These are phyloP conservation scores for Dimocarpus longan DNA, from an alignment of 345 rosid genomes.

Conservation along the genomic window DNA sequence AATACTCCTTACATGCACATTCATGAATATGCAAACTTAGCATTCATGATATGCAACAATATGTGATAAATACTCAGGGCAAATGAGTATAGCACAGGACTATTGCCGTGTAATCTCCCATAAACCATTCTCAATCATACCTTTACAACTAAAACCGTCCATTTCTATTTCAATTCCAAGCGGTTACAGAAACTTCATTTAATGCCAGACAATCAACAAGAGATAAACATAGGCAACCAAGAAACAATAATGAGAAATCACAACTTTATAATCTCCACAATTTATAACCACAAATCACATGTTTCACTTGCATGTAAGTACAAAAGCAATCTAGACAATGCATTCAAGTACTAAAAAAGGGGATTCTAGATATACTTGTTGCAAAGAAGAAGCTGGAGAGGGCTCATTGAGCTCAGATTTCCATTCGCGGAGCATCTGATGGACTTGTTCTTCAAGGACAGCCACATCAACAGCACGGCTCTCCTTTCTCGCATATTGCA, in stretches of 20 bases:
- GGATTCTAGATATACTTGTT: slow-evolving; percentile 59
- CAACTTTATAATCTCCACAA: neutral
- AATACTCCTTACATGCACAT: neutral
- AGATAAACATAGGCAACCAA: neutral
- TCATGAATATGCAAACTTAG: neutral
- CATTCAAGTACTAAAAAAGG: slow-evolving; percentile 14
- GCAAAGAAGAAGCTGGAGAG: slow-evolving; percentile 95
- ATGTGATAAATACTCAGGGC: neutral
- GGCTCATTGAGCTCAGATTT: slow-evolving; percentile 98
- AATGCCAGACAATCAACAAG: neutral
- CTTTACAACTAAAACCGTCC: neutral
- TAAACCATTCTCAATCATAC: neutral
- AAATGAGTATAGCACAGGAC: neutral
- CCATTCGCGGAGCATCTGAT: slow-evolving; percentile 99
- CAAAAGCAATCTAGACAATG: neutral
- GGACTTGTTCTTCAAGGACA: slow-evolving; percentile 95
- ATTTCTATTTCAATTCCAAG: neutral
- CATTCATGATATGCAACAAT: neutral
- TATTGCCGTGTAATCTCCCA: neutral
- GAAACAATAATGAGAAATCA: neutral
- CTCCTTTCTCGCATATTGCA: slow-evolving; percentile 92
- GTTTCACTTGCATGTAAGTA: neutral
- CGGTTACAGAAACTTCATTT: neutral
- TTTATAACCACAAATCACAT: neutral
- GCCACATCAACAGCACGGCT: slow-evolving; percentile 69